Base-by-base conservation (phyloP, 306 rosid species). In the Citrullus mucosospermus region DNA sequence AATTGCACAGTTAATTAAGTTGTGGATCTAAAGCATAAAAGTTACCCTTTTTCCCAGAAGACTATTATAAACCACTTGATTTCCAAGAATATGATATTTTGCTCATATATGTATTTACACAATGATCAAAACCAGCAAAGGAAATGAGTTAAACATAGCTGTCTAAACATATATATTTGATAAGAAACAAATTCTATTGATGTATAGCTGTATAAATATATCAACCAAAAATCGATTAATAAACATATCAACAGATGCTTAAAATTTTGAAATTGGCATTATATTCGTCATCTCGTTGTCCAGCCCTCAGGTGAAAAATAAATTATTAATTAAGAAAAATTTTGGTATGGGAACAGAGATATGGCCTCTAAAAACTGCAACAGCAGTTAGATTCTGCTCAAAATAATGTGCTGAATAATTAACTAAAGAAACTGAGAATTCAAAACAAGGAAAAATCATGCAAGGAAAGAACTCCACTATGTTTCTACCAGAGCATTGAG, bases 331-430 rank as follows among this genome's bases (percentile, higher is more conserved):
- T 32, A n/a, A 70, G 18, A 7, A 73, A 73, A 73, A 73, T 50
- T 28, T 73, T 50, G 60, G 28, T 2, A 25, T 51, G 60, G 77
- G 43, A 58, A 51, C 28, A 50, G 22, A 48, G 39, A 48, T 48
- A 46, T 25, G 76, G 59, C 76, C 76, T 71, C 76, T 71, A 55
- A 38, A 43, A 75, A 75, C 78, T 75, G 65, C 78, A 75, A 57
- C 78, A 53, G 78, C 78, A 75, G 78, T 75, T 56, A 18, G 76
- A 76, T 76, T 56, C 69, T 57, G 79, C 79, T 76, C 54, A 76
- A 76, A 76, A 76, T 55, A 57, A 76, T 54, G 54, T 76, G 50
- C 25, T 55, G 44, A 53, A 56, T 25, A 36, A 56, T 16, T 56
- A 76, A 76, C 51, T 54, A 39, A 36, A 39, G n/a, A 13, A 76